Percentiles rank a stretch among this genome's conserved stretches.
These are phyloP conservation scores for Pachyrhizus erosus DNA, from an alignment of 306 rosid species.

Conservation along the genomic window DNA sequence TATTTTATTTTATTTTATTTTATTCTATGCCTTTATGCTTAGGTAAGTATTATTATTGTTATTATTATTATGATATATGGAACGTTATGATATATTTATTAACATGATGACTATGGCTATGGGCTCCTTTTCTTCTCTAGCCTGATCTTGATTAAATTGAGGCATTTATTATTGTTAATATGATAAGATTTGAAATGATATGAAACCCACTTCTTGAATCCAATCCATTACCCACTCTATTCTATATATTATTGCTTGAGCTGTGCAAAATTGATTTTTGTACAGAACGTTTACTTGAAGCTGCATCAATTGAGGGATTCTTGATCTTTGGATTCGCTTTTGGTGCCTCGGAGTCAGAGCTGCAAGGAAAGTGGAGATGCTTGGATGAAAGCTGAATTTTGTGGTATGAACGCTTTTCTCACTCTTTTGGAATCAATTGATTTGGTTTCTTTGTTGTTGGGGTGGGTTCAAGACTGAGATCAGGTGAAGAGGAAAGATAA, in stretches of 20 bases:
- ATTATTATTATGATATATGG: background rate
- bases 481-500: constrained; percentile 32
- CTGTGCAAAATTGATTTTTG: constrained; percentile 6
- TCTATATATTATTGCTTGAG: background rate
- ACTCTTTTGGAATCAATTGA: constrained; percentile 38
- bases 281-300: constrained; percentile 38
- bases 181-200: constrained; percentile 30
- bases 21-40: constrained; percentile 20
- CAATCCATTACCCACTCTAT: constrained; percentile 14
- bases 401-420: constrained; percentile 49
- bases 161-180: constrained; percentile 3
- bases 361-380: constrained; percentile 31
- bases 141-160: constrained; percentile 27
- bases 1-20: constrained; percentile 13
- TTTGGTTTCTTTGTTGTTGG: constrained; percentile 23
- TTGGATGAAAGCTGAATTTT: constrained; percentile 47
- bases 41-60: constrained; percentile 10
- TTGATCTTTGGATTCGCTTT: constrained; percentile 33
- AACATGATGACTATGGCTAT: constrained; percentile 1
- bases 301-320: constrained; percentile 29
- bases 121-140: background rate
- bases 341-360: constrained; percentile 16
- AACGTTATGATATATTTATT: constrained; percentile 23
- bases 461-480: constrained; percentile 28
- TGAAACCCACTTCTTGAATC: constrained; percentile 35